Base-by-base conservation (phyloP, 306 rosid genomes). In the Cajanus cajan region DNA sequence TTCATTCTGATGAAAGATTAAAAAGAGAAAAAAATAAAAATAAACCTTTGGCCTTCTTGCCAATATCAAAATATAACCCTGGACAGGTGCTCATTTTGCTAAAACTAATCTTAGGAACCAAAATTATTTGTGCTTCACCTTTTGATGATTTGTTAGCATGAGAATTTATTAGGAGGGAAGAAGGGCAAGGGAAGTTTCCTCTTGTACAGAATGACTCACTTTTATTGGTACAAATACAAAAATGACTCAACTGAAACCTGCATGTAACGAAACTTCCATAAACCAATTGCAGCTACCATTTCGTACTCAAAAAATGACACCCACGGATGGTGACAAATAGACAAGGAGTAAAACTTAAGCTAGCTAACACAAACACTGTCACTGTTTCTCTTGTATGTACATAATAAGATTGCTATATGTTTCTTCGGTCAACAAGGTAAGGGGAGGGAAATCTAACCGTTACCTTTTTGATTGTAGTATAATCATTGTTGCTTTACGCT, bases 21-120 rank as follows among this genome's bases (percentile, higher is more conserved):
- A 68, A 71, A 78, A 50, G 25, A 36, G 59, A 64, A 36, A 0
- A 18, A 64, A 67, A 1, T 6, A 78, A 28, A 63, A 68, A 59
- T n/a, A 75, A 39, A 91, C 97, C 94, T 91, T 79, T 88, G 74
- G 94, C 94, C 52, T 84, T 88, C 83, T 85, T 87, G 33, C 97
- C 94, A 69, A 89, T 82, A 54, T 82, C 88, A 64, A 62, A 89
- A 79, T 74, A 88, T 67, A 77, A 54, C 67, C 96, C 90, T 0
- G 90, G 88, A 76, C 77, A 65, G 58, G 31, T 79, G 78, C 84
- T 84, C 87, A 88, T 89, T 88, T 67, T 41, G 48, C 73, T 54
- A 54, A n/a, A 62, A 58, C 19, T 59, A 78, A 36, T 28, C 55
- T 55, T 31, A 54, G 83, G 70, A 77, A 80, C 82, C 62, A 71